phyloP scores from a whole-genome alignment of 306 rosid genomes.

The Calophaca sinica region DNA sequence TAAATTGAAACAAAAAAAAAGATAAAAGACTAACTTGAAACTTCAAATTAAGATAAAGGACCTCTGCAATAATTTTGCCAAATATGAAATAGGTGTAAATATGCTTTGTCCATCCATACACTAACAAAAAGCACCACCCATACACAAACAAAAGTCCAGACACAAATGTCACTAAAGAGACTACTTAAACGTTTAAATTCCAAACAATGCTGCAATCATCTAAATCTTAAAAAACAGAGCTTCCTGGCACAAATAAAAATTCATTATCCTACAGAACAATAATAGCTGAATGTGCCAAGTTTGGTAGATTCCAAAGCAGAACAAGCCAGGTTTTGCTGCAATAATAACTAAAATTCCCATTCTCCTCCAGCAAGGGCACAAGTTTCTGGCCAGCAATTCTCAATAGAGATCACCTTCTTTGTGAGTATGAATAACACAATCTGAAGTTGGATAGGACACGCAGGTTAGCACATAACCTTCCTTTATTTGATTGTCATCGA shows the following conservation, averaged over 20 bases:
- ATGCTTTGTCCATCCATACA: neutral
- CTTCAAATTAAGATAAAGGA: too few species aligned
- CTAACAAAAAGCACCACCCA: neutral
- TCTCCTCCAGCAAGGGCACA: conserved; percentile 11
- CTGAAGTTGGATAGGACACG: conserved; percentile 73
- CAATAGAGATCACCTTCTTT: conserved; percentile 75
- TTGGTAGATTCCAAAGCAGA: conserved; percentile 27
- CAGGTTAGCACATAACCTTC: conserved; percentile 70
- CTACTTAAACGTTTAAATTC: too few species aligned
- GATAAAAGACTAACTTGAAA: too few species aligned
- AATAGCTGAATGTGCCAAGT: neutral
- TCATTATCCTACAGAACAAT: conserved; percentile 3
- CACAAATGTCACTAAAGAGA: neutral
- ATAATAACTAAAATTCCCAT: conserved; percentile 1
- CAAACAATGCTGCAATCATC: too few species aligned
- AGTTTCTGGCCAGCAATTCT: conserved; percentile 26
- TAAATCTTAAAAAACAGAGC: too few species aligned
- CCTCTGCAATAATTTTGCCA: too few species aligned
- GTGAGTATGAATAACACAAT: conserved; percentile 81
- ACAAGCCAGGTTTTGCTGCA: conserved; percentile 18
- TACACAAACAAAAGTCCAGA: neutral
- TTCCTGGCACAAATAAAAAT: conserved; percentile 36
- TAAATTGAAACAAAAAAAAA: too few species aligned
- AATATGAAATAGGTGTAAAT: too few species aligned
- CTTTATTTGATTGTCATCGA: conserved; percentile 66